A percentile compares a stretch with the other conserved stretches of the same genome.
Conservation (phyloP, 164 flowering plant species). For the Tetrastigma voinierianum region DNA sequence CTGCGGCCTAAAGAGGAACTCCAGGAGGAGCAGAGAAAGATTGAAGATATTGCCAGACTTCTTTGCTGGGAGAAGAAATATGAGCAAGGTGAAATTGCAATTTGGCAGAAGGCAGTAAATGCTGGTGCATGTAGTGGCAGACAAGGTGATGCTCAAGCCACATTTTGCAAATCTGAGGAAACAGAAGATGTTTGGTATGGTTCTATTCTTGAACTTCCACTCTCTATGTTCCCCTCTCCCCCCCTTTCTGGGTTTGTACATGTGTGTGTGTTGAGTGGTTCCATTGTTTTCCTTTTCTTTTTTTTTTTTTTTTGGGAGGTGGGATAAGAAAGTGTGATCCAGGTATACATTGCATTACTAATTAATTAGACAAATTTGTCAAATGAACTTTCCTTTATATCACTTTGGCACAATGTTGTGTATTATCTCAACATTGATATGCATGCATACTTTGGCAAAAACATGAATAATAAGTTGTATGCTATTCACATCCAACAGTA, state of each 20-base stretch:
- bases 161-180: slow-evolving; percentile 48
- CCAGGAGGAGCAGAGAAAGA: slow-evolving; percentile 70
- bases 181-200: slow-evolving; percentile 79
- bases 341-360: too few relatives aligned
- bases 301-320: neutral
- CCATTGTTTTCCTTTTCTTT: neutral
- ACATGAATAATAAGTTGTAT: too few relatives aligned
- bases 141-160: slow-evolving; percentile 39
- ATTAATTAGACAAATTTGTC: too few relatives aligned
- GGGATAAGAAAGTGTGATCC: too few relatives aligned
- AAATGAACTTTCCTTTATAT: too few relatives aligned
- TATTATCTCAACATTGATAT: too few relatives aligned
- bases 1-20: slow-evolving; percentile 81
- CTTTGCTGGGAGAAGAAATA: slow-evolving; percentile 83
- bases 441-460: too few relatives aligned
- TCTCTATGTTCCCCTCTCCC: too few relatives aligned
- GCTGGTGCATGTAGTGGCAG: slow-evolving; percentile 53
- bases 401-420: too few relatives aligned
- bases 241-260: neutral
- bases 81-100: slow-evolving; percentile 76
- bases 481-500: too few relatives aligned
- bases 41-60: slow-evolving; percentile 70
- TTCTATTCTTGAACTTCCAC: slow-evolving; percentile 5
- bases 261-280: neutral
- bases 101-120: slow-evolving; percentile 73